These are phyloP conservation scores for Lonicera japonica DNA, from an alignment of 129 eudicot species.

Conservation along the genomic window DNA sequence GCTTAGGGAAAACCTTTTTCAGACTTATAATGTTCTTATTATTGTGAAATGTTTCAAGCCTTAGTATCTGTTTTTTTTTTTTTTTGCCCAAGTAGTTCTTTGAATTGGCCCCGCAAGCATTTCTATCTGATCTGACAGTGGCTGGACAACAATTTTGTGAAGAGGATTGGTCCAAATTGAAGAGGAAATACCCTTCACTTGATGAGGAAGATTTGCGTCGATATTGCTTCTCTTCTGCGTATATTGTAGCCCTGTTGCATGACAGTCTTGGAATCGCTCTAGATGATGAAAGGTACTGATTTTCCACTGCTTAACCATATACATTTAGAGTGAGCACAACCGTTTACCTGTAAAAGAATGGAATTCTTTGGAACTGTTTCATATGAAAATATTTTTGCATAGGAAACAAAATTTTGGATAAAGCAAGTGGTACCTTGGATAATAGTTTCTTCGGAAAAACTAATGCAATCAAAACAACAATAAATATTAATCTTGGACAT, in stretches of 20 bases:
- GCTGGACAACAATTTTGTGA: conserved; percentile 85
- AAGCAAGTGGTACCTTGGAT: too few species aligned
- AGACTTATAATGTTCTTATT: conserved; percentile 5
- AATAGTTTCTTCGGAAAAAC: too few species aligned
- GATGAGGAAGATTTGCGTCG: conserved; percentile 75
- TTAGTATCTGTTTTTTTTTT: conserved; percentile 9
- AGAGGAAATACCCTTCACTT: conserved; percentile 35
- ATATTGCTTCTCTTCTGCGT: conserved; percentile 88
- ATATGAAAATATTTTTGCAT: too few species aligned
- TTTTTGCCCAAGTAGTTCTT: conserved; percentile 44
- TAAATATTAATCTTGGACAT: too few species aligned
- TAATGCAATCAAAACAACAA: too few species aligned
- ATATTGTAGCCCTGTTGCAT: conserved; percentile 90
- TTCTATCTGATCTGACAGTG: conserved; percentile 57
- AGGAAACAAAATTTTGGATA: too few species aligned
- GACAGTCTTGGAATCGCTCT: conserved; percentile 82
- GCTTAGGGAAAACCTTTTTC: not conserved
- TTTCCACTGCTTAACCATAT: too few species aligned
- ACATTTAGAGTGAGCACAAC: too few species aligned
- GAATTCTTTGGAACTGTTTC: too few species aligned
- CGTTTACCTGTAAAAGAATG: too few species aligned
- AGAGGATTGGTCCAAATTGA: conserved; percentile 73
- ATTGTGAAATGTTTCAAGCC: not conserved
- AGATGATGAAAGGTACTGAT: conserved; percentile 62
- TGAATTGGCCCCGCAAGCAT: conserved; percentile 49